These are phyloP conservation scores for Stylonectria norvegica DNA, from an alignment of 2,329 filamentous ascomycete genomes.

Conservation along the genomic window DNA sequence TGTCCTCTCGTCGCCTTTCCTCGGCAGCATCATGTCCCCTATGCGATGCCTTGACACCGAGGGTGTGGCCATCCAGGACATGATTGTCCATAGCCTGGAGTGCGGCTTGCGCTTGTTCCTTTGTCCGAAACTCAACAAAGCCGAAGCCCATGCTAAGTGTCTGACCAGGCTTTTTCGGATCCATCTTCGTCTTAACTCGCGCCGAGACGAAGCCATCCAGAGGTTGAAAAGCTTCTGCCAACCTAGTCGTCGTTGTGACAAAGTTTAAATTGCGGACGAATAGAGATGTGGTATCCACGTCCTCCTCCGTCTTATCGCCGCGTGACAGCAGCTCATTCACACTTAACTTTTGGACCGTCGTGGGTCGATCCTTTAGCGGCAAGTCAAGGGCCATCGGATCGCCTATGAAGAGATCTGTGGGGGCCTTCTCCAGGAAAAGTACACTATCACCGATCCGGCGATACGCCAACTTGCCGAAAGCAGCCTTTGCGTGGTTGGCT, in stretches of 20 bases:
- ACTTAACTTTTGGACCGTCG: constrained; percentile 58
- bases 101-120: constrained; percentile 74
- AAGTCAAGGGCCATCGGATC: constrained; percentile 28
- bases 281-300: constrained; percentile 68
- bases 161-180: constrained; percentile 86
- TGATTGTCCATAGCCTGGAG: constrained; percentile 83
- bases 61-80: constrained; percentile 79
- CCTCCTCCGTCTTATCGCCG: constrained; percentile 50
- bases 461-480: constrained; percentile 83
- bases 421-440: constrained; percentile 90
- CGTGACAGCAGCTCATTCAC: constrained; percentile 65
- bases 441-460: constrained; percentile 87
- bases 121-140: constrained; percentile 83
- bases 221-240: constrained; percentile 74
- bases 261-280: constrained; percentile 96
- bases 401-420: constrained; percentile 68
- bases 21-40: constrained; percentile 84
- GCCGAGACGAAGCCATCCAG: constrained; percentile 87
- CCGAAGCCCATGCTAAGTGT: constrained; percentile 96
- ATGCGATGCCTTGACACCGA: constrained; percentile 83
- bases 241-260: constrained; percentile 70
- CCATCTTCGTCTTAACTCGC: constrained; percentile 86
- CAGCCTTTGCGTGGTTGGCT: constrained; percentile 73
- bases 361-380: constrained; percentile 35
- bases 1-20: constrained; percentile 78